A percentile compares a stretch with the other conserved stretches of the same genome.
Conservation (phyloP, 2,329 filamentous ascomycete genomes). For the Thyridium curvatum region DNA sequence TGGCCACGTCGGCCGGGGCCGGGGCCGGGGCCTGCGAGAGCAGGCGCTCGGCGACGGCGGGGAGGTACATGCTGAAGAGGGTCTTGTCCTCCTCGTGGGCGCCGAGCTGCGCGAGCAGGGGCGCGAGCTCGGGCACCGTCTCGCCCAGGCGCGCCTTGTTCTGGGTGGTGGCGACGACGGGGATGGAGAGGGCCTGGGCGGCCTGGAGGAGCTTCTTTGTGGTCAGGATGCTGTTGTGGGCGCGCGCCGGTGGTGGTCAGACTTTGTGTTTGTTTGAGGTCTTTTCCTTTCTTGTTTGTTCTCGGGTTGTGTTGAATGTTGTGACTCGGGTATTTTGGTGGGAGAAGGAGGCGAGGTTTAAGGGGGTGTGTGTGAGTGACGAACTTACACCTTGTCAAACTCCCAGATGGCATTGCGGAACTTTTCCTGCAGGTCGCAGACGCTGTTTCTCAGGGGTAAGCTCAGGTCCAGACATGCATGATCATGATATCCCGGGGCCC, state of each 20-base stretch:
- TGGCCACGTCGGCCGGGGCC: slow-evolving; percentile 45
- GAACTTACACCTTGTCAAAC: slow-evolving; percentile 73
- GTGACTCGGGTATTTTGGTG: too few species aligned
- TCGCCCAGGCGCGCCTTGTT: slow-evolving; percentile 70
- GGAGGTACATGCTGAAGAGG: slow-evolving; percentile 80
- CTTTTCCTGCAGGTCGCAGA: slow-evolving; percentile 94
- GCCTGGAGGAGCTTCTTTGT: slow-evolving; percentile 63
- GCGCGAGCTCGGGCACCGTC: slow-evolving; percentile 66
- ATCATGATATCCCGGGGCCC: too few species aligned
- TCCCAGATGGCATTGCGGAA: slow-evolving; percentile 79
- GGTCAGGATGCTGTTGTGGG: slow-evolving; percentile 50
- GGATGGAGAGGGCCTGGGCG: slow-evolving; percentile 61
- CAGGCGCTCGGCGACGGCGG: slow-evolving; percentile 42
- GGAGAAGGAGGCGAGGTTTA: too few species aligned
- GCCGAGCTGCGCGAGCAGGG: slow-evolving; percentile 43
- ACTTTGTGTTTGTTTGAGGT: too few species aligned
- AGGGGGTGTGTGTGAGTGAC: too few species aligned
- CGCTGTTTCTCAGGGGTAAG: slow-evolving; percentile 40
- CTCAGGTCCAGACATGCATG: too few species aligned
- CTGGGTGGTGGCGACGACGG: slow-evolving; percentile 83
- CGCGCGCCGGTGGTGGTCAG: too few species aligned
- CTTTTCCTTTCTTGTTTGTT: too few species aligned
- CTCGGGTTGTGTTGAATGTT: too few species aligned
- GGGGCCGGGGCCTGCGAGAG: slow-evolving; percentile 17
- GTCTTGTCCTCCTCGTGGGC: slow-evolving; percentile 72